These are phyloP conservation scores for Phanerodontia chrysosporium DNA, from an alignment of 768 basidiomycete species.

Conservation along the genomic window DNA sequence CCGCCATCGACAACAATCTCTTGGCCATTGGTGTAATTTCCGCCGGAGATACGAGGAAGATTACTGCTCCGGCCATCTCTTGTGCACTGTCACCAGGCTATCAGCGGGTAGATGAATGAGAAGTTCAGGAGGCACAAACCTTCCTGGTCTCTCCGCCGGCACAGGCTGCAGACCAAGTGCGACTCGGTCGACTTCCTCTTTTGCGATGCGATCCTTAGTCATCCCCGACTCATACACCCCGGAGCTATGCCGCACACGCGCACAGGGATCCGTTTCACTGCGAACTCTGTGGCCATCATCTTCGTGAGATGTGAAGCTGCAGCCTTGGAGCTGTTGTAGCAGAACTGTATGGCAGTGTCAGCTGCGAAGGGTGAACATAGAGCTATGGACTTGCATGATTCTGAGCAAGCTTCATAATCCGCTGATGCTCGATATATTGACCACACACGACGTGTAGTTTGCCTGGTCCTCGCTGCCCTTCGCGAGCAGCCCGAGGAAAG, in stretches of 20 bases:
- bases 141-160: slow-evolving; percentile 60
- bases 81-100: slow-evolving; percentile 39
- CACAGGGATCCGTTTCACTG: slow-evolving; percentile 60
- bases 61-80: slow-evolving; percentile 75
- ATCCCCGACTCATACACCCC: slow-evolving; percentile 77
- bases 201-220: slow-evolving; percentile 47
- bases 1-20: slow-evolving; percentile 78
- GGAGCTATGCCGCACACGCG: slow-evolving; percentile 73
- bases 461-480: slow-evolving; percentile 60
- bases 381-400: slow-evolving; percentile 54
- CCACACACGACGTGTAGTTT: slow-evolving; percentile 58
- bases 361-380: background rate
- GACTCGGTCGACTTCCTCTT: slow-evolving; percentile 43
- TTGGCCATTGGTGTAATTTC: slow-evolving; percentile 74
- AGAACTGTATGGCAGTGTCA: too few relatives aligned
- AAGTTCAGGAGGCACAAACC: slow-evolving; percentile 43
- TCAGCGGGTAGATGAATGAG: background rate
- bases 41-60: slow-evolving; percentile 75
- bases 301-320: slow-evolving; percentile 74
- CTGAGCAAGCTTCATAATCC: slow-evolving; percentile 69
- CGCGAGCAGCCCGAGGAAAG: slow-evolving; percentile 71
- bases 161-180: slow-evolving; percentile 58
- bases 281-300: slow-evolving; percentile 73
- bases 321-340: slow-evolving; percentile 78
- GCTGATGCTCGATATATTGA: slow-evolving; percentile 78